Evolutionary conservation across 768 basidiomycete species (phyloP), one percentile per base, ranked within the genome.

Genomic region (Amanita exitialis): DNA sequence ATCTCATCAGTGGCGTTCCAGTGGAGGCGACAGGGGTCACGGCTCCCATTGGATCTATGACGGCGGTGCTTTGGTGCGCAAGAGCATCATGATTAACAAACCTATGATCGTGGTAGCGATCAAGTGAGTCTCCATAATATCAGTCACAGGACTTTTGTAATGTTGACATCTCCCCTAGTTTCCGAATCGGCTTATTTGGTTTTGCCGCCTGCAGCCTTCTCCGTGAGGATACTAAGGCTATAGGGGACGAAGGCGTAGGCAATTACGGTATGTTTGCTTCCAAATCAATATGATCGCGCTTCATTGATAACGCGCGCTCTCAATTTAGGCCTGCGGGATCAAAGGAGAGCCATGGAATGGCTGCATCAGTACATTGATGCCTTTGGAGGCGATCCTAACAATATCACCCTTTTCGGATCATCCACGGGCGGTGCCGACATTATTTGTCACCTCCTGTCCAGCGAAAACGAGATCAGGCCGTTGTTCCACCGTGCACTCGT

Each of bases 41-140:
- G 86, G 87, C 5, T 84, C 84, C 3, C 77, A 77, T 60, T 89
- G 87, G 86, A 66, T 86, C 6, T 87, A 81, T 57, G 87, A 90
- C 55, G 83, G 79, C 12, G 87, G 83, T 38, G 69, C 78, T 16
- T 67, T 90, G 16, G 86, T 90, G 20, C 77, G 77, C 51, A 80
- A 81, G 59, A 83, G 86, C 63, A 69, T 87, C 25, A 60, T 70
- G 37, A 62, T 75, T 18, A 74, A 72, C 21, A 87, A 78, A 63
- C 87, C 86, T 0, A 66, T 89, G 44, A 74, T 90, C 50, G 61
- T 88, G 38, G 80, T 90, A 44, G 80, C 82, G 15, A 74, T 87
- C 69, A 90, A 90, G 87, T 88, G 61, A 56, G 84, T 38, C n/a
- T n/a, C 27, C 21, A 21, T 32, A 34, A 23, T 3, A 6, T 15